A percentile compares a stretch with the other conserved stretches of the same genome.
Conservation (phyloP, 805 yeast genomes). For the Hemisphaericaspora nanyangensis region DNA sequence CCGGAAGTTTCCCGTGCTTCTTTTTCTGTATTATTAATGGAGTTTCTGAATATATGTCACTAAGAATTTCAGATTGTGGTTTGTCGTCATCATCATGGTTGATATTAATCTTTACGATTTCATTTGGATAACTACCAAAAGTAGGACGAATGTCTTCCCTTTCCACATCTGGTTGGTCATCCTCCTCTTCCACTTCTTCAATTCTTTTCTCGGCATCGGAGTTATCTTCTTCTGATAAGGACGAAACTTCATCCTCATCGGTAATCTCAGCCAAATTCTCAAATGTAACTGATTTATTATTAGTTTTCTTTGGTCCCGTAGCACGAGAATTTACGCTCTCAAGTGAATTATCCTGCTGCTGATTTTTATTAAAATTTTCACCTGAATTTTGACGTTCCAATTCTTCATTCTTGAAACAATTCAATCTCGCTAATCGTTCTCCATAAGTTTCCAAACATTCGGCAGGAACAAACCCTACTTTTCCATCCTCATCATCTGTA, state of each 20-base stretch:
- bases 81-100: not conserved
- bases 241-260: conserved; percentile 12
- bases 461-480: conserved; percentile 95
- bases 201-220: not conserved
- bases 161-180: conserved; percentile 5
- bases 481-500: conserved; percentile 48
- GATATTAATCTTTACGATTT: not conserved
- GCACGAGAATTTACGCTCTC: not conserved
- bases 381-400: conserved; percentile 33
- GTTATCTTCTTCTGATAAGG: not conserved
- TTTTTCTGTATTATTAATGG: conserved; percentile 32
- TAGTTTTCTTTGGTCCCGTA: conserved; percentile 4
- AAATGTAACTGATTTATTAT: conserved; percentile 36
- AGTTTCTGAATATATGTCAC: conserved; percentile 36
- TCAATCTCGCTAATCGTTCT: conserved; percentile 86
- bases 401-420: conserved; percentile 89
- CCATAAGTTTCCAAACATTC: conserved; percentile 89
- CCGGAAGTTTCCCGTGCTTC: conserved; percentile 1
- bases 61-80: conserved; percentile 34
- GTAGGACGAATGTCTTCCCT: conserved; percentile 1
- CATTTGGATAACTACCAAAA: conserved; percentile 1
- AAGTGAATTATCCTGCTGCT: conserved; percentile 2
- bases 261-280: conserved; percentile 30
- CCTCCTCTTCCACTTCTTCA: conserved; percentile 15
- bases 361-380: conserved; percentile 5